phyloP scores from a whole-genome alignment of 768 basidiomycete species.

The Floccularia luteovirens region DNA sequence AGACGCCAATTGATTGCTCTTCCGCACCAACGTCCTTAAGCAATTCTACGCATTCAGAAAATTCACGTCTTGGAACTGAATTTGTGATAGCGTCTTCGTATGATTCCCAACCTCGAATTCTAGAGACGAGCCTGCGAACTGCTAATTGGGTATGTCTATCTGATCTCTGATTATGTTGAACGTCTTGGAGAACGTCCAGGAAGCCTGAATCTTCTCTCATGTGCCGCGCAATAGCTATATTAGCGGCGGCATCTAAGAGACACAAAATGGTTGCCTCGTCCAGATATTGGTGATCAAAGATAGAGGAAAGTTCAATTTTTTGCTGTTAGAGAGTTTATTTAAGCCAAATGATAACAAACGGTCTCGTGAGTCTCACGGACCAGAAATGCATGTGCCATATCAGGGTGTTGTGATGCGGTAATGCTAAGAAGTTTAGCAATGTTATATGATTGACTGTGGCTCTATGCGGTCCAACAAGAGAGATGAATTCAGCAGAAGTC shows the following conservation, averaged over 20 bases:
- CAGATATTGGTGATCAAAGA: conserved; percentile 48
- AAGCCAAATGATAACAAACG: background rate
- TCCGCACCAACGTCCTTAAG: conserved; percentile 56
- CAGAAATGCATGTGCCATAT: conserved; percentile 39
- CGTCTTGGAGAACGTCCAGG: conserved; percentile 26
- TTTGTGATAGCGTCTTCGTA: conserved; percentile 59
- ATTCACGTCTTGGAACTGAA: conserved; percentile 42
- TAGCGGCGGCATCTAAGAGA: conserved; percentile 59
- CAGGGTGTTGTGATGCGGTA: conserved; percentile 59
- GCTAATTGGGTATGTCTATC: conserved; percentile 34
- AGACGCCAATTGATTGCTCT: conserved; percentile 65
- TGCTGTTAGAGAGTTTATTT: conserved; percentile 27
- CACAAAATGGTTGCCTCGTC: conserved; percentile 48
- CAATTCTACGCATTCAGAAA: conserved; percentile 36
- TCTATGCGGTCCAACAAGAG: conserved; percentile 21
- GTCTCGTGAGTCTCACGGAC: conserved; percentile 12
- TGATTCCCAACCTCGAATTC: conserved; percentile 50
- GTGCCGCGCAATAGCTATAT: conserved; percentile 52
- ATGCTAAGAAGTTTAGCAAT: conserved; percentile 57
- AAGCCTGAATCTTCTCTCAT: conserved; percentile 36
- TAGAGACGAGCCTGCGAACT: conserved; percentile 35
- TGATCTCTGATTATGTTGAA: conserved; percentile 26
- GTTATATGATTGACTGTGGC: conserved; percentile 46
- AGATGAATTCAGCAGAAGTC: background rate
- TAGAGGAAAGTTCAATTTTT: conserved; percentile 40